Percentiles rank a stretch among this genome's conserved stretches.
phyloP scores from a whole-genome alignment of 1,139 yeast genomes.

The Pneumocystis murina region DNA sequence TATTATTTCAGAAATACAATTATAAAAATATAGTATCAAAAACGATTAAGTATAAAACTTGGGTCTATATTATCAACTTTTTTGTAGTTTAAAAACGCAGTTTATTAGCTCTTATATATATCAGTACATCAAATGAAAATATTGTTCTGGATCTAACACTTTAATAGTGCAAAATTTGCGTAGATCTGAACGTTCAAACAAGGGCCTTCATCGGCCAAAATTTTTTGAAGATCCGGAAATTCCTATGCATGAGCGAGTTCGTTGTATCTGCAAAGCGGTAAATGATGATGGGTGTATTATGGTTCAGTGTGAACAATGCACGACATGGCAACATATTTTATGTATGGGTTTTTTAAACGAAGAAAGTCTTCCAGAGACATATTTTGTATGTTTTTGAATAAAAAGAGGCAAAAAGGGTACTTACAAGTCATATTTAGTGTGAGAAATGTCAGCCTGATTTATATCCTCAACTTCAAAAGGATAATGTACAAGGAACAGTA shows the following conservation, averaged over 20 bases:
- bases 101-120: too few relatives aligned
- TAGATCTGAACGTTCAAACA: neutral
- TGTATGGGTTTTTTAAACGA: constrained; percentile 42
- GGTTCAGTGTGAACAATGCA: constrained; percentile 68
- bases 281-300: constrained; percentile 41
- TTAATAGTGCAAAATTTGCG: neutral
- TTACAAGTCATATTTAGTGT: constrained; percentile 22
- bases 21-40: too few relatives aligned
- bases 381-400: constrained; percentile 17
- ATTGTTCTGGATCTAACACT: too few relatives aligned
- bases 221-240: neutral
- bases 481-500: constrained; percentile 7
- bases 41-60: too few relatives aligned
- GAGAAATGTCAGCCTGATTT: constrained; percentile 34
- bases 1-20: too few relatives aligned
- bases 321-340: constrained; percentile 71
- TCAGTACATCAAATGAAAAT: too few relatives aligned
- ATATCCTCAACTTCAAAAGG: constrained; percentile 20
- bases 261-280: constrained; percentile 51
- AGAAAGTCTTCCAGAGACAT: constrained; percentile 31
- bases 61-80: too few relatives aligned
- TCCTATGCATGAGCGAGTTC: constrained; percentile 9
- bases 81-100: too few relatives aligned
- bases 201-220: neutral
- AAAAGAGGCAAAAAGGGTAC: neutral